Evolutionary conservation across 495 filamentous ascomycete genomes (phyloP), one percentile per base, ranked within the genome.

Genomic region (Penicillium antarcticum): DNA sequence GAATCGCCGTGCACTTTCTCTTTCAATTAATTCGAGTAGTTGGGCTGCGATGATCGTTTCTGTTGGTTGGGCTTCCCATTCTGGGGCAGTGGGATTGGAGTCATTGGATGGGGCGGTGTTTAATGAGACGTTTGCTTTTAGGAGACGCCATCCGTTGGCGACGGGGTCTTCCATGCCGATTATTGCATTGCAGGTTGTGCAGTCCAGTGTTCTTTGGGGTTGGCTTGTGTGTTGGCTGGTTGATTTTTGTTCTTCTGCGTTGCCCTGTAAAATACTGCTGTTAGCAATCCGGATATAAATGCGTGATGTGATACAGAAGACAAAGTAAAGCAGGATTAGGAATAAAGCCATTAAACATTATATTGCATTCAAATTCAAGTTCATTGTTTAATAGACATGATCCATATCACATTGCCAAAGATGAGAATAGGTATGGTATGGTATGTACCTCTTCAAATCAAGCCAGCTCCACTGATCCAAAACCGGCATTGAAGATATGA

Each of bases 381-480:
- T 45, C 39, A 45, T 45, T 7, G 26, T 29, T 29, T 29, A 29
- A 36, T 34, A 31, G 32, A 41, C n/a, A 39, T 42, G 34, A 23
- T 17, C n/a, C 24, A 49, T 5, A 18, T 6, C 31, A n/a, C 14
- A 48, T 10, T 29, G 26, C 26, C 12, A 33, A n/a, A 24, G 18
- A 41, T 9, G 32, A 12, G 18, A 7, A 23, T 23, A 23, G 21
- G 21, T 23, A 5, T 23, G 5, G 21, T 23, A 23, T 23, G 16
- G n/a, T 37, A 84, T 87, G 79, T 88, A 62, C 78, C 82, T 84
- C 82, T 64, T 61, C 24, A 60, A 57, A 69, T 71, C 69, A 58
- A 56, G 58, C 61, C 68, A 76, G 77, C 77, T 78, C 77, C 79
- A 72, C 67, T 48, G 55, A 66, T 76, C 44, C 37, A 42, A 57